Conservation (phyloP, 2,329 filamentous ascomycete species). For the Balansia obtecta region DNA sequence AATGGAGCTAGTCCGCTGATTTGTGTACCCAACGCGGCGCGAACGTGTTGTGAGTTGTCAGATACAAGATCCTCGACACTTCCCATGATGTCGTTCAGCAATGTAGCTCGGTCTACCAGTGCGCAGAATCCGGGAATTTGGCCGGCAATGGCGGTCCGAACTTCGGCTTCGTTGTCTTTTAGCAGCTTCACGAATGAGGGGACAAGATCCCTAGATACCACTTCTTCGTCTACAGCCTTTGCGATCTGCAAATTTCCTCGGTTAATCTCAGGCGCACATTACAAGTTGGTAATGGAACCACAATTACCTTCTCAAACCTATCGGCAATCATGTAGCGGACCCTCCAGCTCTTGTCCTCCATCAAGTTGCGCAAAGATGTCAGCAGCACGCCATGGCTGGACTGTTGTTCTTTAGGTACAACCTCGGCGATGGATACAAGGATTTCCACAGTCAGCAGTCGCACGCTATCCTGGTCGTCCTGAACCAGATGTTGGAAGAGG, state of each 20-base stretch:
- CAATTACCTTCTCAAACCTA: conserved; percentile 80
- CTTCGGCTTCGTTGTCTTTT: conserved; percentile 96
- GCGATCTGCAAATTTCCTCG: conserved; percentile 55
- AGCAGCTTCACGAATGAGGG: conserved; percentile 95
- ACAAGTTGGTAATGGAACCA: background rate
- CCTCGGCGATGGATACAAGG: conserved; percentile 90
- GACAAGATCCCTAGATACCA: conserved; percentile 84
- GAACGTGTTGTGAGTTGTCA: conserved; percentile 92
- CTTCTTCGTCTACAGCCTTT: conserved; percentile 95
- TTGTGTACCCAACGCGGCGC: conserved; percentile 87
- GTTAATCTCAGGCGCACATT: background rate
- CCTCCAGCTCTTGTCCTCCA: conserved; percentile 99
- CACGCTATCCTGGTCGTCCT: conserved; percentile 96
- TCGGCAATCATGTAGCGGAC: conserved; percentile 99
- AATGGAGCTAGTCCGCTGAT: conserved; percentile 96
- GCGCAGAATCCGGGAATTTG: conserved; percentile 96
- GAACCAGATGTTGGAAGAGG: conserved; percentile 90
- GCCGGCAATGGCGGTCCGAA: conserved; percentile 89
- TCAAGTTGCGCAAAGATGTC: conserved; percentile 79
- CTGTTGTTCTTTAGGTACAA: conserved; percentile 96
- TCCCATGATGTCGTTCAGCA: conserved; percentile 93
- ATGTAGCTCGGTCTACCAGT: conserved; percentile 72
- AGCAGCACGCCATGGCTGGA: conserved; percentile 88
- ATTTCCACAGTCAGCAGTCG: conserved; percentile 92
- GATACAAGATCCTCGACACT: conserved; percentile 93